Base-by-base conservation (phyloP, 768 basidiomycete genomes). In the Tulasnella sp. region DNA sequence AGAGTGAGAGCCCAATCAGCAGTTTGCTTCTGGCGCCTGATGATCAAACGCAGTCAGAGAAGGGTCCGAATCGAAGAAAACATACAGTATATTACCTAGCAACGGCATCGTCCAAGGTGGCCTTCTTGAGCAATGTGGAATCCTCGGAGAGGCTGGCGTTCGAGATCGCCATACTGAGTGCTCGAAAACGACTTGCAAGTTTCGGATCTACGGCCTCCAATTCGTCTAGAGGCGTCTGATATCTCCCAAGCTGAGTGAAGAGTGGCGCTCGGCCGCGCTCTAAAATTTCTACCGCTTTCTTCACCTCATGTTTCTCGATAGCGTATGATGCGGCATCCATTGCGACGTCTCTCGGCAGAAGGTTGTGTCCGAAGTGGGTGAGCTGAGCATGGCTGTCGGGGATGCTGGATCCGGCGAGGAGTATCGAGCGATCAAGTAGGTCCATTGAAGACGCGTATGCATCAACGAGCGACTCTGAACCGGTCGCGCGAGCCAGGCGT, bases 1-100 rank as follows among this genome's bases (percentile, higher is more conserved):
- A 60, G 34, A 9, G 51, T 24, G 24, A 42, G 51, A 27, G 53
- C 50, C 59, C 59, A 53, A 19, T 50, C 49, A n/a, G 50, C 59
- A 3, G 31, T 27, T 2, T 53, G 49, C 4, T 49, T 48, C 21
- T 44, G 49, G 51, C 51, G 29, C 45, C 45, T 48, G 45, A 48
- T 21, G n/a, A 7, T 7, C 5, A n/a, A 7, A 7, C 7, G n/a
- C n/a, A n/a, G n/a, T n/a, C n/a, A 27, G 19, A 48, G 45, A 10
- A 5, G 8, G n/a, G 10, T 5, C 7, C n/a, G 5, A 27, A 5
- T 5, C 5, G 8, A 27, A 19, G 45, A 48, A 5, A 19, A n/a
- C 8, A 48, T 7, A 21, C 5, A 7, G n/a, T 19, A 19, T 5
- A 5, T 7, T 27, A 48, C 45, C n/a, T 48, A 5, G 19, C 45